A percentile compares a stretch with the other conserved stretches of the same genome.
Conservation (phyloP, 2,329 filamentous ascomycete species). For the Sporothrix curviconia region DNA sequence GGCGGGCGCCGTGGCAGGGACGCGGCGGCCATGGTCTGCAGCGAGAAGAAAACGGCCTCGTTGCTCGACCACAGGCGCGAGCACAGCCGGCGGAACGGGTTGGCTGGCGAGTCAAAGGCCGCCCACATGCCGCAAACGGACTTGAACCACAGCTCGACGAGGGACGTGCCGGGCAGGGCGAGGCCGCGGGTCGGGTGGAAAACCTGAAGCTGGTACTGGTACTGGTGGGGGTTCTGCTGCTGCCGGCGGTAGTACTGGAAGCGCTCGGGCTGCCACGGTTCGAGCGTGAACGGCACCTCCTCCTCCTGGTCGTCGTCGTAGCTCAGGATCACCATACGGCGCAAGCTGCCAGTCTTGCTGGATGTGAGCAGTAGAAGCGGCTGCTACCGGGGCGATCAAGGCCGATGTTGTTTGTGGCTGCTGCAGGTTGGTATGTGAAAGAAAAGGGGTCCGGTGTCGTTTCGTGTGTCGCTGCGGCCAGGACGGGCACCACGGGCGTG, state of each 20-base stretch:
- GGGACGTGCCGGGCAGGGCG: slow-evolving; percentile 19
- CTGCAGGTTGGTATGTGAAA: not conserved
- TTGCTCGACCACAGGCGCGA: slow-evolving; percentile 32
- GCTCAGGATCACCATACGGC: not conserved
- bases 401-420: not conserved
- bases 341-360: not conserved
- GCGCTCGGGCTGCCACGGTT: slow-evolving; percentile 12
- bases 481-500: not conserved
- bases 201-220: not conserved
- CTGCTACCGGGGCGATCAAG: not conserved
- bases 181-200: not conserved
- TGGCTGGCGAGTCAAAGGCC: slow-evolving; percentile 33
- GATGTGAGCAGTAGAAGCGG: not conserved
- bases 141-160: slow-evolving; percentile 35
- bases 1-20: slow-evolving; percentile 31
- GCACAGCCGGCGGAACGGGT: slow-evolving; percentile 34
- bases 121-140: slow-evolving; percentile 37
- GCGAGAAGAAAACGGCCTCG: slow-evolving; percentile 31
- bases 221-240: not conserved
- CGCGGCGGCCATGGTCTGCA: slow-evolving; percentile 37
- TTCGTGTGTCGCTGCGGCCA: not conserved
- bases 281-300: slow-evolving; percentile 3
- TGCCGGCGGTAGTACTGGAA: not conserved
- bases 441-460: not conserved
- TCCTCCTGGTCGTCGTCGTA: not conserved